These are phyloP conservation scores for Solanum chaucha DNA, from an alignment of 257 asterid genomes.

Conservation along the genomic window DNA sequence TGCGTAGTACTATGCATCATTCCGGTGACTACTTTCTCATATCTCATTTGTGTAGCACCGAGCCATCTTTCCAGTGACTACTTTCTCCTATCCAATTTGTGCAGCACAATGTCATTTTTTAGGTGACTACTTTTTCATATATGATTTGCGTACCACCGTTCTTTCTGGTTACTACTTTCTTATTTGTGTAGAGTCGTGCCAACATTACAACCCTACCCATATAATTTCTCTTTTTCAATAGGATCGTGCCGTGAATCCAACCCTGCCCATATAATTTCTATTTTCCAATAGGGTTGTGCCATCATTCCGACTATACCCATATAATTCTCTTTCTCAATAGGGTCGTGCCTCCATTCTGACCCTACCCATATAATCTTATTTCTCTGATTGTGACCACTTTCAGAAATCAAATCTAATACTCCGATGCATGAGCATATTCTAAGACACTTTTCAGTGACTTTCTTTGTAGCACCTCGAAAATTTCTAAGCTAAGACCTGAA, in stretches of 20 bases:
- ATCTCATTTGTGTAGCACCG: not conserved
- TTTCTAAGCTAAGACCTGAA: not conserved
- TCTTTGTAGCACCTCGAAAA: not conserved
- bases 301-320: not conserved
- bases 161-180: not conserved
- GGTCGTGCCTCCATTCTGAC: not conserved
- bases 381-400: not conserved
- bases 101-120: not conserved
- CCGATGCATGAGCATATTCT: not conserved
- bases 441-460: not conserved
- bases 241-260: not conserved
- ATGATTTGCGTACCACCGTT: not conserved
- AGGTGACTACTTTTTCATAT: not conserved
- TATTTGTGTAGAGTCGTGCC: not conserved
- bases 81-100: not conserved
- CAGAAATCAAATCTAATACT: too few relatives aligned
- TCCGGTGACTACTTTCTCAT: not conserved
- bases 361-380: not conserved
- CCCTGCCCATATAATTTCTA: not conserved
- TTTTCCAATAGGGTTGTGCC: not conserved
- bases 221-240: not conserved
- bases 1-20: not conserved
- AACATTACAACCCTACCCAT: not conserved
- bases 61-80: not conserved
- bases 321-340: not conserved